These are phyloP conservation scores for Sanghuangporus weigelae DNA, from an alignment of 1,284 basidiomycete genomes.

Conservation along the genomic window DNA sequence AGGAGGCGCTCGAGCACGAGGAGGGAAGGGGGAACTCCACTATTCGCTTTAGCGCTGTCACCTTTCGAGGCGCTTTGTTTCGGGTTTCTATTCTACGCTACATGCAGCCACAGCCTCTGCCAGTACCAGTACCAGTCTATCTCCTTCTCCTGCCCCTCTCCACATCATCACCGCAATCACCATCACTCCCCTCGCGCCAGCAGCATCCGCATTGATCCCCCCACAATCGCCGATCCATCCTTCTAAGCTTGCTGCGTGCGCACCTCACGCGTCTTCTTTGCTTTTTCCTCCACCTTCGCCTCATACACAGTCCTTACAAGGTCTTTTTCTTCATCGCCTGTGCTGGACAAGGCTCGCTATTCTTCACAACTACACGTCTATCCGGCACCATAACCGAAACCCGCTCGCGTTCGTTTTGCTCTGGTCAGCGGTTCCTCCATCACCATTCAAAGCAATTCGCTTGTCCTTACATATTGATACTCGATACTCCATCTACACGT, in stretches of 20 bases:
- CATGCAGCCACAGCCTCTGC: neutral
- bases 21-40: neutral
- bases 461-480: neutral
- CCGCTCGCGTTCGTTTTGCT: neutral
- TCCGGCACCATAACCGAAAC: neutral
- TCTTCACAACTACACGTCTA: neutral
- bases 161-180: neutral
- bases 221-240: neutral
- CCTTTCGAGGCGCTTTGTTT: neutral
- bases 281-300: neutral
- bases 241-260: neutral
- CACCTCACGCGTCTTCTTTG: neutral
- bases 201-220: neutral
- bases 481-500: neutral
- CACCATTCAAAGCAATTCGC: too few relatives aligned
- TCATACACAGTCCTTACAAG: neutral
- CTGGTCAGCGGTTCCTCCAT: neutral
- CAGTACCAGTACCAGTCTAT: too few relatives aligned
- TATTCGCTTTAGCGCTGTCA: neutral
- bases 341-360: constrained; percentile 6
- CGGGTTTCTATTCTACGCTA: neutral
- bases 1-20: neutral
- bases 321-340: neutral
- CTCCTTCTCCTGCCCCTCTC: neutral
- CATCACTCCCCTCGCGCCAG: neutral